Evolutionary conservation across 495 filamentous ascomycete genomes (phyloP), one percentile per base, ranked within the genome.

Genomic region (Penicillium diatomitis): DNA sequence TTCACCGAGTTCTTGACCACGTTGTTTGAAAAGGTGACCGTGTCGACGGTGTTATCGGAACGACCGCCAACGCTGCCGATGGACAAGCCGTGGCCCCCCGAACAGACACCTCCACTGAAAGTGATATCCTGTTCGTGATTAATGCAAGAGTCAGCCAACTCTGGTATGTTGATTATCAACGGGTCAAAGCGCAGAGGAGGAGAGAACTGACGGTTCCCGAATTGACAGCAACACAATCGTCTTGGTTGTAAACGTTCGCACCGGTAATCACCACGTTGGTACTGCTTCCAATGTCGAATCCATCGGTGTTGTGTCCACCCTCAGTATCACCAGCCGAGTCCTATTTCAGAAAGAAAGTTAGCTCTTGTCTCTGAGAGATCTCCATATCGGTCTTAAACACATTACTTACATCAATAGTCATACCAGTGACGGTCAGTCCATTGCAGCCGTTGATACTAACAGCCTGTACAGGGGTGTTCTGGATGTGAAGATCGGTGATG

Each of bases 161-260:
- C 20, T 2, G 20, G 2, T 20, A 20, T 20, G 20, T 20, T 20
- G 20, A 20, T 20, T 20, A 1, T 20, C 20, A 20, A 20, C 20
- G 20, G 20, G 2, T 20, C 0, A 20, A 20, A 20, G 20, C 20
- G 20, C 20, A 20, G 20, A 20, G 20, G 1, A 20, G 20, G 20
- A 20, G 1, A 20, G 6, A 8, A 4, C 41, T 20, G 52, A 60
- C 57, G 28, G 57, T 55, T 38, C 57, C 57, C 36, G 57, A 77
- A 60, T 83, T 85, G 48, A 85, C 56, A 6, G 82, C 82, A 9
- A 85, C 61, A 54, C 82, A 86, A 55, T 86, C 82, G 51, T 84
- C 82, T 58, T 85, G 82, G 55, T 79, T 85, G 47, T 78, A 69
- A 3, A 84, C 72, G 31, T 59, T 76, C 8, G 77, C 75, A 11